phyloP scores from a whole-genome alignment of 106 monocot genomes.

The Agapanthus africanus region DNA sequence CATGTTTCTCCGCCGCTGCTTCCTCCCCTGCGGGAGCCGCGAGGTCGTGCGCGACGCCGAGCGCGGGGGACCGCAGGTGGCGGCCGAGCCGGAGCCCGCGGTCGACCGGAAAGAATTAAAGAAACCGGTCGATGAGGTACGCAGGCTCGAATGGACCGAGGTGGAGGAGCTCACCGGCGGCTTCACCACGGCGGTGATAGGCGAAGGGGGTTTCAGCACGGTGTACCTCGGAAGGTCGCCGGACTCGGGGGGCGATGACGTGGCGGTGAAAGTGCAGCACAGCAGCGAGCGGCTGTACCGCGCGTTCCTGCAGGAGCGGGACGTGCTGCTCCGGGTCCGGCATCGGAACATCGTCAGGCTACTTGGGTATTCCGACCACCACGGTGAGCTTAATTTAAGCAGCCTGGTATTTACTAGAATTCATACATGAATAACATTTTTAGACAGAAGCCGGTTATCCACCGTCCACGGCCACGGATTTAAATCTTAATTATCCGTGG shows the following conservation, averaged over 20 bases:
- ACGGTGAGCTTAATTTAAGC: conserved; percentile 37
- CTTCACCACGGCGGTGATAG: conserved; percentile 41
- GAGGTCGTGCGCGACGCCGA: no score
- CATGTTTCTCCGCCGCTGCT: no score
- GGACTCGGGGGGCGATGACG: background rate
- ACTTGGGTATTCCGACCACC: conserved; percentile 68
- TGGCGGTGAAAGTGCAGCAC: conserved; percentile 58
- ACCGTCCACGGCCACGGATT: no score
- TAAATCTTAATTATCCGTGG: background rate
- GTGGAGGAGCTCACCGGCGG: conserved; percentile 31
- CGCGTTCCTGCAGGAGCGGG: conserved; percentile 65
- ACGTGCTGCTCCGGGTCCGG: conserved; percentile 34
- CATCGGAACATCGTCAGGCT: conserved; percentile 59
- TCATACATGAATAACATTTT: no score
- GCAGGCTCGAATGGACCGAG: conserved; percentile 53
- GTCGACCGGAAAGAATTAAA: no score
- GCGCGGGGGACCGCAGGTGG: no score
- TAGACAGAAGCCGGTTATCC: no score
- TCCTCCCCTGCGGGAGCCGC: no score
- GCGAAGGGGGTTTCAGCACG: conserved; percentile 48
- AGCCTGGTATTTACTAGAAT: no score
- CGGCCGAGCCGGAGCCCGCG: no score
- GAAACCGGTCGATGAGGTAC: no score
- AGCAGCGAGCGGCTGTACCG: conserved; percentile 50
- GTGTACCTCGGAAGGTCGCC: conserved; percentile 30